Evolutionary conservation across 768 basidiomycete species (phyloP).

Genomic region (Wakefieldia striispora): DNA sequence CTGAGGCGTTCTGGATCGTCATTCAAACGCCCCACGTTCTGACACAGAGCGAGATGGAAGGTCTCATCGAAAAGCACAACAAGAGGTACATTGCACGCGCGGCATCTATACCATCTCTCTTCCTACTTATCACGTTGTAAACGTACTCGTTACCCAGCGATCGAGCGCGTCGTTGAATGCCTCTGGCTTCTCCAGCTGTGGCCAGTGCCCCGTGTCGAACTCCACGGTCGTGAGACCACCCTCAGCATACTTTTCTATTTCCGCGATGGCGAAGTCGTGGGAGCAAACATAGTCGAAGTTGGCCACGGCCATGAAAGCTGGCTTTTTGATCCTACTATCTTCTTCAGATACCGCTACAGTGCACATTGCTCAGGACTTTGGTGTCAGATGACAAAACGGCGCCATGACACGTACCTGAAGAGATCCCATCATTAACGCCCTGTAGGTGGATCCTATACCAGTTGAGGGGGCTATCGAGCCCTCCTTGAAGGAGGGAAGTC

Average conservation of each 20-base stretch:
- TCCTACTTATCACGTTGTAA: conserved; percentile 7
- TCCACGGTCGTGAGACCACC: conserved; percentile 30
- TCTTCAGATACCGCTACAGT: conserved; percentile 22
- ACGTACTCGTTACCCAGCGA: conserved; percentile 29
- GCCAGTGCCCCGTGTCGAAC: conserved; percentile 40
- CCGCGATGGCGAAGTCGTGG: conserved; percentile 20
- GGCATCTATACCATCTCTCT: neutral
- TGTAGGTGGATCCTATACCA: conserved; percentile 36
- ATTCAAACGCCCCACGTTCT: neutral
- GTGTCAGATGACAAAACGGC: neutral
- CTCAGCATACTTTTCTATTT: conserved; percentile 27
- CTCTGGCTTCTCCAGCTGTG: conserved; percentile 32
- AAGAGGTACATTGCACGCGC: neutral
- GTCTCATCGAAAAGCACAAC: neutral
- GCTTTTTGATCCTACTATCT: conserved; percentile 30
- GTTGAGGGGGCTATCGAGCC: conserved; percentile 34
- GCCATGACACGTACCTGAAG: conserved; percentile 21
- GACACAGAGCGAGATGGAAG: neutral
- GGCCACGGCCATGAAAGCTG: conserved; percentile 38
- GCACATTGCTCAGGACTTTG: neutral
- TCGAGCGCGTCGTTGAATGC: conserved; percentile 36
- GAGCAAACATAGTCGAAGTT: conserved; percentile 35
- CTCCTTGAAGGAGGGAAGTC: conserved; percentile 27
- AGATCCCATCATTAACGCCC: conserved; percentile 29
- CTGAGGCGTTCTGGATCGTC: neutral